Conservation (phyloP, 2,329 filamentous ascomycete species). For the Xylariaceae sp. region DNA sequence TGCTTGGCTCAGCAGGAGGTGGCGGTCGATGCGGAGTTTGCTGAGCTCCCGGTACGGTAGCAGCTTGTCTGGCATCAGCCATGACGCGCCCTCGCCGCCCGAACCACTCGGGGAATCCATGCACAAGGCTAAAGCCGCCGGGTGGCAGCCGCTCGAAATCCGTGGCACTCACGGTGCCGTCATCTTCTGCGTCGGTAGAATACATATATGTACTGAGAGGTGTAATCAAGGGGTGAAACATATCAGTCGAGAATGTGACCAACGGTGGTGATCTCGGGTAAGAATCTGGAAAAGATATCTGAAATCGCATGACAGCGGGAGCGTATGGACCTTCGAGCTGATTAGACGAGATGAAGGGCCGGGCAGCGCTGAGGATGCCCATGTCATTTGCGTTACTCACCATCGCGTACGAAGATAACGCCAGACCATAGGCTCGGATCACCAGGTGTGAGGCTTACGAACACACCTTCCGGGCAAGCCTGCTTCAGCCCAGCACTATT, state of each 20-base stretch:
- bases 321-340: constrained; percentile 71
- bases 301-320: constrained; percentile 81
- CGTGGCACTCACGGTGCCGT: constrained; percentile 75
- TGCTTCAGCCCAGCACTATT: constrained; percentile 72
- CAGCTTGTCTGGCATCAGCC: constrained; percentile 38
- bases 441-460: constrained; percentile 77
- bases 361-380: too few species aligned
- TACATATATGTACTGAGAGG: constrained; percentile 94
- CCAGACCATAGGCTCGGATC: constrained; percentile 82
- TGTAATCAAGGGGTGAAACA: constrained; percentile 91
- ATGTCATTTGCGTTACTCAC: constrained; percentile 42
- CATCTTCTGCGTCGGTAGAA: constrained; percentile 70
- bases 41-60: constrained; percentile 34
- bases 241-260: constrained; percentile 84
- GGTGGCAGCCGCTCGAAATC: constrained; percentile 81
- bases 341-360: too few species aligned
- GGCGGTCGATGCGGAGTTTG: constrained; percentile 29
- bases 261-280: constrained; percentile 79
- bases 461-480: constrained; percentile 80
- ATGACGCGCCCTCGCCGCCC: constrained; percentile 46
- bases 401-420: constrained; percentile 86
- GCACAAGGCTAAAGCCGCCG: constrained; percentile 82
- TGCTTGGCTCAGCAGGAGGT: constrained; percentile 23
- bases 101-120: constrained; percentile 92
- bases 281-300: constrained; percentile 77